Conservation (phyloP, 2,329 filamentous ascomycete genomes). For the Alternaria ethzedia region DNA sequence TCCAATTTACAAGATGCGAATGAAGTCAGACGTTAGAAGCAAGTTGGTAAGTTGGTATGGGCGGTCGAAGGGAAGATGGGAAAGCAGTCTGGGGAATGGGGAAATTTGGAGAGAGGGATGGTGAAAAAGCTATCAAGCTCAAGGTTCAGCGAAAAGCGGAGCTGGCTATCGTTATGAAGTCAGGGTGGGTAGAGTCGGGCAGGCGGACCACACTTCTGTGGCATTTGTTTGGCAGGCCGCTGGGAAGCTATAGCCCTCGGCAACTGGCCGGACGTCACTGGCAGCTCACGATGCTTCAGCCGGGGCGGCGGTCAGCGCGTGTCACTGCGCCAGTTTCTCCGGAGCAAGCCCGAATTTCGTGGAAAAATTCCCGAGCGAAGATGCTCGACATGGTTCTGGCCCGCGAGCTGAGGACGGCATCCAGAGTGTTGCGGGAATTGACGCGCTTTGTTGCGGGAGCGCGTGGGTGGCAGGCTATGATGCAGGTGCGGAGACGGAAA, state of each 20-base stretch:
- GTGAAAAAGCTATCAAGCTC: constrained; percentile 10
- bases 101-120: constrained; percentile 8
- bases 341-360: constrained; percentile 7
- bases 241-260: constrained; percentile 39
- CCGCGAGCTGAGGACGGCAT: not conserved
- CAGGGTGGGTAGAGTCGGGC: constrained; percentile 49
- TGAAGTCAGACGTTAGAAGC: too few species aligned
- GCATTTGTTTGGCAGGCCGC: constrained; percentile 36
- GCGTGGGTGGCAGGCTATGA: constrained; percentile 19
- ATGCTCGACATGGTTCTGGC: constrained; percentile 1
- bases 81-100: constrained; percentile 7
- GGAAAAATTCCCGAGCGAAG: not conserved
- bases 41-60: too few species aligned
- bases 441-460: constrained; percentile 37
- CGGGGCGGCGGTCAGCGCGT: constrained; percentile 10
- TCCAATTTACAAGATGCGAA: not conserved
- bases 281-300: constrained; percentile 34
- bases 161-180: constrained; percentile 35
- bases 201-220: constrained; percentile 41
- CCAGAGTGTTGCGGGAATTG: not conserved
- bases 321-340: constrained; percentile 8
- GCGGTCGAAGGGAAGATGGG: constrained; percentile 3
- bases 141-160: constrained; percentile 20
- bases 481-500: constrained; percentile 25
- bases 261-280: constrained; percentile 30